Conservation (phyloP, 352 stramenopile species). For the Pythium sukuiense region DNA sequence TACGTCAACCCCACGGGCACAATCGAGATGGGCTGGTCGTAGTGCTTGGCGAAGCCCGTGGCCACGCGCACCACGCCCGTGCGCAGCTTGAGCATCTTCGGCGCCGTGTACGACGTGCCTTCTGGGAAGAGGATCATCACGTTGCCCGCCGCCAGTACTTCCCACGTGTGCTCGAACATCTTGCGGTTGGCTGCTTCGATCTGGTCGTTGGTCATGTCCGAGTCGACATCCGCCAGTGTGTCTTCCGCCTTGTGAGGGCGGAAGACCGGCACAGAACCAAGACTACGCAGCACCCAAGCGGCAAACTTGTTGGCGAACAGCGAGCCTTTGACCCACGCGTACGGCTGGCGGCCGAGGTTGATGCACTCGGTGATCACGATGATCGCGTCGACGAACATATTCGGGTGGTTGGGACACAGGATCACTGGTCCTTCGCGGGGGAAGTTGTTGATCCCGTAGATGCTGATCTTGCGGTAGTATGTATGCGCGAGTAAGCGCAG, state of each 20-base stretch:
- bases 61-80: slow-evolving; percentile 74
- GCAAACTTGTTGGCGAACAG: slow-evolving; percentile 62
- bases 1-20: slow-evolving; percentile 75
- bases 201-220: slow-evolving; percentile 58
- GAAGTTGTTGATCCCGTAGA: slow-evolving; percentile 80
- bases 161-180: slow-evolving; percentile 81
- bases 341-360: slow-evolving; percentile 54
- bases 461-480: slow-evolving; percentile 80
- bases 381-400: slow-evolving; percentile 80
- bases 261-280: slow-evolving; percentile 73
- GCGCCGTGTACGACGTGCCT: slow-evolving; percentile 77
- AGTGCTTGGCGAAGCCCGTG: slow-evolving; percentile 66
- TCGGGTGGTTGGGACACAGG: slow-evolving; percentile 77
- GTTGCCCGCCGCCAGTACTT: slow-evolving; percentile 53
- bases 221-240: slow-evolving; percentile 62
- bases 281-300: slow-evolving; percentile 38
- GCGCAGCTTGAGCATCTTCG: slow-evolving; percentile 75
- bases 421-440: slow-evolving; percentile 75
- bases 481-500: slow-evolving; percentile 63
- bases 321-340: slow-evolving; percentile 77
- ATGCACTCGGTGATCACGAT: slow-evolving; percentile 74
- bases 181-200: slow-evolving; percentile 55
- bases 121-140: slow-evolving; percentile 81
- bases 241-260: slow-evolving; percentile 45
- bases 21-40: slow-evolving; percentile 70